Evolutionary conservation across 805 yeast genomes (phyloP).

Genomic region (Yarrowia divulgata): DNA sequence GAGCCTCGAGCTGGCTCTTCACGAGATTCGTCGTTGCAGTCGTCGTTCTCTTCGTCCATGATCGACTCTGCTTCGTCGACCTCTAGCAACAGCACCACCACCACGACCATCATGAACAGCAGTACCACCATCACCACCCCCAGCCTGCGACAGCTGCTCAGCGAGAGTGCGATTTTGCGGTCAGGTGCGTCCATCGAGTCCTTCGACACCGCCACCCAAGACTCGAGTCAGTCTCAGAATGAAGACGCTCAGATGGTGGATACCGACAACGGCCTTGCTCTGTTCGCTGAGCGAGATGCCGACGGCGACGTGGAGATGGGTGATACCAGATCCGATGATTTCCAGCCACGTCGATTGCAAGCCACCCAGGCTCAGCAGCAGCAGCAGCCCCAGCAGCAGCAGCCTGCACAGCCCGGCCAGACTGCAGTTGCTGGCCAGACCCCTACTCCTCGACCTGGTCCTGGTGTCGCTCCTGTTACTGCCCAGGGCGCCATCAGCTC

Average conservation of each 20-base stretch:
- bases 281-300: constrained; percentile 32
- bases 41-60: constrained; percentile 29
- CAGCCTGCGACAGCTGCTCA: constrained; percentile 25
- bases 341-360: constrained; percentile 8
- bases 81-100: constrained; percentile 1
- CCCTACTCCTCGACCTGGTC: constrained; percentile 21
- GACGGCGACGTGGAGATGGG: constrained; percentile 34
- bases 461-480: constrained; percentile 32
- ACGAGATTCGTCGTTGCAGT: constrained; percentile 31
- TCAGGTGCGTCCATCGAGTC: constrained; percentile 12
- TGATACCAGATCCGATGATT: neutral
- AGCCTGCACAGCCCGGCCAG: constrained; percentile 6
- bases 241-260: constrained; percentile 27
- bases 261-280: constrained; percentile 7
- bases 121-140: constrained; percentile 26
- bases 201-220: constrained; percentile 14
- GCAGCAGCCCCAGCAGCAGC: constrained; percentile 3
- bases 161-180: constrained; percentile 26
- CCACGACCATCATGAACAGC: constrained; percentile 21
- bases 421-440: constrained; percentile 5
- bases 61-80: constrained; percentile 23
- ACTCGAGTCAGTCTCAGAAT: constrained; percentile 16
- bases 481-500: constrained; percentile 36
- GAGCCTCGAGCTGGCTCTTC: constrained; percentile 30
- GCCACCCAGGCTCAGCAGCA: constrained; percentile 12